Evolutionary conservation across 2,329 filamentous ascomycete species (phyloP).

Genomic region (Decorospora gaudefroyi): DNA sequence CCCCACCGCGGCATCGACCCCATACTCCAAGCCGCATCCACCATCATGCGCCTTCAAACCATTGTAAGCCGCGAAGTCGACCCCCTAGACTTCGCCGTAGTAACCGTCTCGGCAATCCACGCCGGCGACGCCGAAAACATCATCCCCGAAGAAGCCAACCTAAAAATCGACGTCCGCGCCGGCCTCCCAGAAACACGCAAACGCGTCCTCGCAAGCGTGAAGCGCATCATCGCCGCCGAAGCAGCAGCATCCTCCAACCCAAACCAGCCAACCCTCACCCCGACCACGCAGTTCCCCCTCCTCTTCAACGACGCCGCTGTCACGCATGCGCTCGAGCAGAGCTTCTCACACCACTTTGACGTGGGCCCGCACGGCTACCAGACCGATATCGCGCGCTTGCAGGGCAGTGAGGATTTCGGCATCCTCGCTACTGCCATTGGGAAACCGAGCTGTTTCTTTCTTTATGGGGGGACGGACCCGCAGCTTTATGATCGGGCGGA

Average conservation of each 20-base stretch:
- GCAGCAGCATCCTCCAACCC: slow-evolving; percentile 55
- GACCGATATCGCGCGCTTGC: slow-evolving; percentile 49
- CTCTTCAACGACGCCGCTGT: slow-evolving; percentile 58
- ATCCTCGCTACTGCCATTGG: slow-evolving; percentile 58
- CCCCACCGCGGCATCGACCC: slow-evolving; percentile 63
- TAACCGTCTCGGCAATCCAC: slow-evolving; percentile 63
- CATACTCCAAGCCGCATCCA: slow-evolving; percentile 60
- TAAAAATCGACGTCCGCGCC: slow-evolving; percentile 61
- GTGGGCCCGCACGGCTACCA: slow-evolving; percentile 39
- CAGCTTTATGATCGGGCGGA: slow-evolving; percentile 57
- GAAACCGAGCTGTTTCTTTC: slow-evolving; percentile 60
- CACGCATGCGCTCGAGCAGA: slow-evolving; percentile 50
- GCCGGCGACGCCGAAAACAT: slow-evolving; percentile 65
- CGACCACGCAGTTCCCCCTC: slow-evolving; percentile 52
- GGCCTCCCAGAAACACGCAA: slow-evolving; percentile 53
- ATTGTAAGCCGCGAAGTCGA: slow-evolving; percentile 62
- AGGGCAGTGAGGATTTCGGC: slow-evolving; percentile 63
- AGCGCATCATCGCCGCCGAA: slow-evolving; percentile 61
- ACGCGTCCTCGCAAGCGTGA: slow-evolving; percentile 54
- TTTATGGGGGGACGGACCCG: slow-evolving; percentile 59
- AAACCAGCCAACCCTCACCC: slow-evolving; percentile 51
- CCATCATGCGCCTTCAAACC: slow-evolving; percentile 63
- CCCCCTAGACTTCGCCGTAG: slow-evolving; percentile 59
- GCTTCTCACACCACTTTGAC: slow-evolving; percentile 55
- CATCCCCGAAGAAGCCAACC: slow-evolving; percentile 59